Percentiles rank a stretch among this genome's conserved stretches.
phyloP scores from a whole-genome alignment of 257 asterid genomes.

The Salvia splendens region DNA sequence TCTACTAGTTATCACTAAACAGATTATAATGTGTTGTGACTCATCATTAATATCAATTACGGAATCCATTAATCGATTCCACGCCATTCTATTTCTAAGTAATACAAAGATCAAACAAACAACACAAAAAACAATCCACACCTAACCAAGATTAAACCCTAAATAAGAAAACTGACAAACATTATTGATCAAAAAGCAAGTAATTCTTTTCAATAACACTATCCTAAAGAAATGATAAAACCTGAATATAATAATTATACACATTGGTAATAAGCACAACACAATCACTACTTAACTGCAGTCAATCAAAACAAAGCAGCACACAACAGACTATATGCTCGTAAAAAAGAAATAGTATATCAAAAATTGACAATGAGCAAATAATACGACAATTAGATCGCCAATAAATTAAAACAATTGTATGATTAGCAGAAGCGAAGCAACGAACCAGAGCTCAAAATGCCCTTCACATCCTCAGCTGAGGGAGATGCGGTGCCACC shows the following conservation, averaged over 20 bases:
- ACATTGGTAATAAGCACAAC: neutral
- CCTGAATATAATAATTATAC: neutral
- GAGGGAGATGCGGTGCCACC: constrained; percentile 51
- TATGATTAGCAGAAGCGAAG: neutral
- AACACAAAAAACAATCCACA: neutral
- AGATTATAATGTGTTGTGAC: neutral
- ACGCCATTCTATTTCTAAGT: neutral
- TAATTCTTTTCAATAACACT: neutral
- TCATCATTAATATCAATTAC: neutral
- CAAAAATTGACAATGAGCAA: neutral
- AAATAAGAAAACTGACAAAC: neutral
- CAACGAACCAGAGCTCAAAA: constrained; percentile 44
- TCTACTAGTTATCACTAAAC: too few species aligned
- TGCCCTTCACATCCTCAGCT: constrained; percentile 43
- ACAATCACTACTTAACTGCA: neutral
- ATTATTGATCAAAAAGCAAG: neutral
- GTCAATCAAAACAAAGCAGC: too few species aligned
- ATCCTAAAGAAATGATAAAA: neutral
- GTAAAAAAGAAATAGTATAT: neutral
- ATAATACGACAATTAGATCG: neutral
- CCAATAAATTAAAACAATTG: neutral
- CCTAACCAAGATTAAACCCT: neutral
- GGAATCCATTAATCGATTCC: neutral
- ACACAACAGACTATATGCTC: neutral
- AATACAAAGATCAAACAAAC: neutral